phyloP scores from a whole-genome alignment of 2,329 filamentous ascomycete genomes.

The Xylaria polymorpha region DNA sequence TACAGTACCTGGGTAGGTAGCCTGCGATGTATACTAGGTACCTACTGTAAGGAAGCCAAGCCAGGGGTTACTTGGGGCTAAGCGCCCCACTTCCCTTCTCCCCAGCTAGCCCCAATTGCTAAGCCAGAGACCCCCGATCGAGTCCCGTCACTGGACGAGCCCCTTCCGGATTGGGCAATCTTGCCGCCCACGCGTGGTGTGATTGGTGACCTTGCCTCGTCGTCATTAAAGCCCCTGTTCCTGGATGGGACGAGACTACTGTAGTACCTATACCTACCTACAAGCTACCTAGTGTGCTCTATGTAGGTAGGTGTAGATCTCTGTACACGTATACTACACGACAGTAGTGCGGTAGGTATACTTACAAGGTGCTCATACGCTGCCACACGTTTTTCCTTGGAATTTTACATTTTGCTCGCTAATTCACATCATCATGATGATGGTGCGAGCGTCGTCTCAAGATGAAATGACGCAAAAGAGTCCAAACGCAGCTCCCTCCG shows the following conservation, averaged over 20 bases:
- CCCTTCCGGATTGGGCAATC: conserved; percentile 42
- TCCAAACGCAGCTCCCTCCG: neutral
- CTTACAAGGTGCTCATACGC: too few species aligned
- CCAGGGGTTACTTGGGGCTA: conserved; percentile 6
- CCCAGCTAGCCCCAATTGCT: neutral
- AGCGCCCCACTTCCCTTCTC: neutral
- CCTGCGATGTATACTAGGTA: too few species aligned
- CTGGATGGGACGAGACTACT: conserved; percentile 38
- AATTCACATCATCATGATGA: conserved; percentile 9
- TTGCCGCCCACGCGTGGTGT: conserved; percentile 36
- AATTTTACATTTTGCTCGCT: neutral
- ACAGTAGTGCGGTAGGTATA: too few species aligned
- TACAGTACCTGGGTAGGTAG: neutral
- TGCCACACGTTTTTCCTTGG: conserved; percentile 11
- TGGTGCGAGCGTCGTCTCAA: conserved; percentile 22
- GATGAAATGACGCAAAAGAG: conserved; percentile 4
- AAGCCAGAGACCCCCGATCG: conserved; percentile 33
- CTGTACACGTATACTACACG: conserved; percentile 31
- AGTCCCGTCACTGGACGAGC: conserved; percentile 15
- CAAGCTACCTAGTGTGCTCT: too few species aligned
- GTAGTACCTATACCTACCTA: too few species aligned
- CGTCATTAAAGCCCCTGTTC: conserved; percentile 33
- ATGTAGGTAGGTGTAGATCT: conserved; percentile 32
- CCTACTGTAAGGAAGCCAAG: neutral
- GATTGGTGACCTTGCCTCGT: conserved; percentile 36